phyloP scores from a whole-genome alignment of 148 eudicot genomes.

The Tetragonia tetragonoides region DNA sequence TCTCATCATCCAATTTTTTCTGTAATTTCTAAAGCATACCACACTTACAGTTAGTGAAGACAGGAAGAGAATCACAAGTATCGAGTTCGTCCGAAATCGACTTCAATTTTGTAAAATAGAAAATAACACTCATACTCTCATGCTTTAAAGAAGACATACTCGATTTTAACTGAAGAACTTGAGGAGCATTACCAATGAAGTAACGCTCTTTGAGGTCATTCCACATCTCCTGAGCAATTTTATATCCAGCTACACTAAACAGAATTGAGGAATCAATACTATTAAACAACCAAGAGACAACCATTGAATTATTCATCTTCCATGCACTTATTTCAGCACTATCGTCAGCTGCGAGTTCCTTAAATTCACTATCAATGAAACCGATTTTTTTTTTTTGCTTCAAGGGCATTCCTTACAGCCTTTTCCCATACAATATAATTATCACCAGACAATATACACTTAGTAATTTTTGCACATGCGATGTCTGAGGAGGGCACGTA shows the following conservation, averaged over 20 bases:
- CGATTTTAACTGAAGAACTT: background rate
- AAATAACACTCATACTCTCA: background rate
- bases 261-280: background rate
- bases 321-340: background rate
- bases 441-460: background rate
- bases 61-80: background rate
- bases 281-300: conserved; percentile 7
- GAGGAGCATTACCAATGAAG: background rate
- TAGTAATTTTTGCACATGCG: no score
- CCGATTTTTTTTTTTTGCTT: background rate
- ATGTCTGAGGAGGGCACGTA: no score
- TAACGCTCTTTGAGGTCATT: background rate
- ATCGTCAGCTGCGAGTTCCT: background rate
- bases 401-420: background rate
- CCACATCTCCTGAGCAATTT: background rate
- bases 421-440: background rate
- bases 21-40: no score
- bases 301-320: conserved; percentile 3
- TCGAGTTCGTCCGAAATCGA: background rate
- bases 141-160: background rate
- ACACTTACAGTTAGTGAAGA: no score
- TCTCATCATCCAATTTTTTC: background rate
- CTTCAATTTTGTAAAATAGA: background rate
- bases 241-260: background rate
- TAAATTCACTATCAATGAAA: background rate